phyloP scores from a whole-genome alignment of 192 early-diverging fungal species.

The Irineochytrium annulatum region DNA sequence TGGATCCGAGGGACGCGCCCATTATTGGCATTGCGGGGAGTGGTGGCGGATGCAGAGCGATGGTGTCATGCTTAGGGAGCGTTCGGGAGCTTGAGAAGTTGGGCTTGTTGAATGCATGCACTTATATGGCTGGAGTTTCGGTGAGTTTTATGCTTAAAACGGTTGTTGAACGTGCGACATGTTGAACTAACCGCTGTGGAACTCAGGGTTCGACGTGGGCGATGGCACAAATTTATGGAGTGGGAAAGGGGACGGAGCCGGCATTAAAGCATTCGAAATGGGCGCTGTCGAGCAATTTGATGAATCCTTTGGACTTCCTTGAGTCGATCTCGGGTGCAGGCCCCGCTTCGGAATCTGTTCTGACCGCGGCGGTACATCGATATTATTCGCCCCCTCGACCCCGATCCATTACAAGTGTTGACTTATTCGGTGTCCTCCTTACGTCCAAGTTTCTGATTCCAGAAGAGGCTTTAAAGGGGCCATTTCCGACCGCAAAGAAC shows the following conservation, averaged over 20 bases:
- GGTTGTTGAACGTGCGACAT: not conserved
- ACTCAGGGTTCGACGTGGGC: conserved; percentile 32
- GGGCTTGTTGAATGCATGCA: conserved; percentile 15
- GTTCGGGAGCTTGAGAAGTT: conserved; percentile 13
- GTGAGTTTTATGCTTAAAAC: not conserved
- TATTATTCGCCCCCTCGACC: not conserved
- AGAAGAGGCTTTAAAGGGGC: not conserved
- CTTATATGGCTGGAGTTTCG: conserved; percentile 33
- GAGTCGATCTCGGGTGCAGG: conserved; percentile 10
- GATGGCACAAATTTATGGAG: conserved; percentile 26
- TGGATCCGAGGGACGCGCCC: conserved; percentile 23
- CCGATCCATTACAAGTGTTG: conserved; percentile 23
- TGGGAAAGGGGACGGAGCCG: not conserved
- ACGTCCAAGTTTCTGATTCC: conserved; percentile 25
- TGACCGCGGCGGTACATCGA: conserved; percentile 24
- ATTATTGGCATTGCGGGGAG: conserved; percentile 27
- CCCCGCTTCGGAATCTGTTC: conserved; percentile 5
- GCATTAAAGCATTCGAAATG: conserved; percentile 6
- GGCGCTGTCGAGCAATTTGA: conserved; percentile 23
- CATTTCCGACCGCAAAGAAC: too few relatives aligned
- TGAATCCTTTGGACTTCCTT: conserved; percentile 20
- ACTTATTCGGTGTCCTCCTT: conserved; percentile 35
- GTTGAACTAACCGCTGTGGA: not conserved
- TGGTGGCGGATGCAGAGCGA: conserved; percentile 36
- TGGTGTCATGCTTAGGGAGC: conserved; percentile 26